Percentiles rank a stretch among this genome's conserved stretches.
Conservation (phyloP, 106 monocot species). For the Iris macrosiphon region DNA sequence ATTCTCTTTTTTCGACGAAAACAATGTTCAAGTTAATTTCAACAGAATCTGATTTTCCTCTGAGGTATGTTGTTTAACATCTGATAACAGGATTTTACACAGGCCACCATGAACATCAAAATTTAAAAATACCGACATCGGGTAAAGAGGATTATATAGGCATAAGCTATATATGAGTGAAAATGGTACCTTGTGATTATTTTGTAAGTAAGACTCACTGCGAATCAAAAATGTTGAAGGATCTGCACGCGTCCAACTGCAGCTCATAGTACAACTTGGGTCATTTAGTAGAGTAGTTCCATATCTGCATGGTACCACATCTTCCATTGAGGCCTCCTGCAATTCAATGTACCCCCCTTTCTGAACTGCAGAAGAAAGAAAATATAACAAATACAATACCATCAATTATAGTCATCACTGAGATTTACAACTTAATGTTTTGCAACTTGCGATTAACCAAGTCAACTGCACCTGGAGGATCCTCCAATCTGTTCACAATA, state of each 20-base stretch:
- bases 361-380: constrained; percentile 34
- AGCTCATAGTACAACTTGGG: constrained; percentile 30
- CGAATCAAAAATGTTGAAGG: constrained; percentile 85
- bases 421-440: no score
- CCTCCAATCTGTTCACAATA: constrained; percentile 61
- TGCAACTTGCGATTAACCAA: not conserved
- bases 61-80: no score
- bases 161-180: not conserved
- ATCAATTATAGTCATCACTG: not conserved
- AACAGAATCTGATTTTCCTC: no score
- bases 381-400: not conserved
- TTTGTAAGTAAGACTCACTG: constrained; percentile 77
- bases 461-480: constrained; percentile 38
- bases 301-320: constrained; percentile 36
- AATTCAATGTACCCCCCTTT: constrained; percentile 56
- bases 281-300: constrained; percentile 86
- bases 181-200: constrained; percentile 65
- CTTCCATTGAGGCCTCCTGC: constrained; percentile 28
- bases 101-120: no score
- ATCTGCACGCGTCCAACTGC: constrained; percentile 85
- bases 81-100: no score
- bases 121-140: no score
- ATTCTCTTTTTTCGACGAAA: no score
- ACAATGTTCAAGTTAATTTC: no score
- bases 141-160: no score